Evolutionary conservation across 805 yeast species (phyloP), one percentile per base, ranked within the genome.

Genomic region (Saccharomyces eubayanus): DNA sequence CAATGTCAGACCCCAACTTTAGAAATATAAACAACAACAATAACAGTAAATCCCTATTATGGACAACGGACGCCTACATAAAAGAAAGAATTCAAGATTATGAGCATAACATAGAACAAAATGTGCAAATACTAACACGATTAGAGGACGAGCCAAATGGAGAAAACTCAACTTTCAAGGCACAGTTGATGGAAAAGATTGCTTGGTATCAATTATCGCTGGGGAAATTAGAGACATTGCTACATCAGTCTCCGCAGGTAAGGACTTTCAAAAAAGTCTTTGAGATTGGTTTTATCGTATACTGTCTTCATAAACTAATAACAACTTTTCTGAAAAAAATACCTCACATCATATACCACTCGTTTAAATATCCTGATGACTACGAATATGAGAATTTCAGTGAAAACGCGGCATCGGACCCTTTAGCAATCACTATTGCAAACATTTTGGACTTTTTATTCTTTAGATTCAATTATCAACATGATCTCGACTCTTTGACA

Each of bases 381-480:
- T 57, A 55, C 41, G 30, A 57, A 8, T 61, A 54, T 24, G 61
- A 63, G 28, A 51, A 52, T 51, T 63, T 58, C 45, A 52, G 54
- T 14, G 55, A 56, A 43, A 56, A 52, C 29, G 47, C 49, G n/a
- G 47, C 47, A 1, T 54, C 67, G 2, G 77, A 74, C 58, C 77
- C 77, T 2, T 51, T 74, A 29, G 75, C 75, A 6, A 65, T 73
- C 2, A 72, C 77, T 1, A 46, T 74, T 1, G 67, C 72, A 1
- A 70, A 69, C 16, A 55, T 72, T 0, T 48, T 72, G 9, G 68
- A 70, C 52, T 51, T 73, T 9, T 53, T 72, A 21, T 51, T 69
- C 20, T 65, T 69, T 48, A 57, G 61, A n/a, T 65, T 67, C 49
- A 58, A 64, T 45, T 60, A 68, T 11, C 67, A 72, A 31, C 67